phyloP scores from a whole-genome alignment of 1,139 yeast species.

The Diutina neorugosa region DNA sequence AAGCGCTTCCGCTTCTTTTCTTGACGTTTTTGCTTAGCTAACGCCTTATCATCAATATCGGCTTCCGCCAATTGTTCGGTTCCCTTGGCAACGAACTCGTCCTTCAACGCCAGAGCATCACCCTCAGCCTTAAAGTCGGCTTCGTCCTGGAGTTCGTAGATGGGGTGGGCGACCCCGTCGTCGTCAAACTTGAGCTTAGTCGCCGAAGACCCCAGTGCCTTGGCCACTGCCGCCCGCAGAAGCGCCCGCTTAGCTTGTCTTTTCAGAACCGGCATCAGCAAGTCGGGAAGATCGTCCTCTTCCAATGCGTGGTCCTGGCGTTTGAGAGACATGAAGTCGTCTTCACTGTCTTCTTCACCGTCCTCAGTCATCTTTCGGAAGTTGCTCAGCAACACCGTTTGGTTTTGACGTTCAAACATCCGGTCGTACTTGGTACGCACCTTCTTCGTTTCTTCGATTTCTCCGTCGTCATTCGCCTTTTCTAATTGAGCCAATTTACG shows the following conservation, averaged over 20 bases:
- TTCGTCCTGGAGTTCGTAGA: constrained; percentile 85
- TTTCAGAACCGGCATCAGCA: constrained; percentile 58
- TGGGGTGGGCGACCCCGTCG: constrained; percentile 83
- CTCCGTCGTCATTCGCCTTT: constrained; percentile 60
- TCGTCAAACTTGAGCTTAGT: constrained; percentile 83
- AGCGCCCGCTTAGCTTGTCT: constrained; percentile 82
- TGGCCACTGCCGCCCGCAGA: constrained; percentile 70
- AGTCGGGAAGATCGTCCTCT: constrained; percentile 55
- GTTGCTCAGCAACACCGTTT: constrained; percentile 82
- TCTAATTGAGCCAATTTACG: constrained; percentile 50
- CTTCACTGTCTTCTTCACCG: constrained; percentile 29
- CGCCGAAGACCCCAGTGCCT: constrained; percentile 48
- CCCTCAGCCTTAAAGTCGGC: constrained; percentile 76
- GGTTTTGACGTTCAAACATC: constrained; percentile 93
- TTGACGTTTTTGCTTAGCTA: constrained; percentile 72
- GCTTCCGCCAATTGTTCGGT: constrained; percentile 52
- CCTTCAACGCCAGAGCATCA: constrained; percentile 57
- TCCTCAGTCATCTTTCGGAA: constrained; percentile 51
- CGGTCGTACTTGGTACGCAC: constrained; percentile 85
- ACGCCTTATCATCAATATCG: constrained; percentile 66
- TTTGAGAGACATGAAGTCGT: constrained; percentile 75
- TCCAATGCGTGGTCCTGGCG: constrained; percentile 59
- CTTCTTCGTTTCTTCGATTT: constrained; percentile 28
- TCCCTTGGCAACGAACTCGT: constrained; percentile 55
- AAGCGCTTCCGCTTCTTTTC: constrained; percentile 86